Evolutionary conservation across 2,329 filamentous ascomycete genomes (phyloP), one percentile per base, ranked within the genome.

Genomic region (Polytolypa hystricis): DNA sequence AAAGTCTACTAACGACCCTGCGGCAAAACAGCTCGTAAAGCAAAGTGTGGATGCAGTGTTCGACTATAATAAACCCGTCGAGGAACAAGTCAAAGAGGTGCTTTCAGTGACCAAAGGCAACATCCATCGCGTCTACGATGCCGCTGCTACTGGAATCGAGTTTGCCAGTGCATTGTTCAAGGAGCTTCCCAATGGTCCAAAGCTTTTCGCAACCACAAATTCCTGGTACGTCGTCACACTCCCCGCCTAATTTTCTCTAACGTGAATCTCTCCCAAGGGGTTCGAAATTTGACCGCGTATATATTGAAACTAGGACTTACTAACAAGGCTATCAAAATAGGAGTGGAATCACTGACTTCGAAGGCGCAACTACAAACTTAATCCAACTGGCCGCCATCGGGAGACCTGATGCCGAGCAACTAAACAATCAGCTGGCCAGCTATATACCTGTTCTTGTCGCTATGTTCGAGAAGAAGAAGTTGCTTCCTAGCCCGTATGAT

Each of bases 31-130:
- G 50, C 38, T 49, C 8, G 42, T 60, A 31, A 50, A 50, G 30
- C 31, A 55, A 33, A 53, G 52, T 30, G 54, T 53, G 25, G 42
- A 46, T 20, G 44, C 45, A 2, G 41, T 38, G 7, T 47, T 60
- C 39, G 51, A 58, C 42, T 58, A 57, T 42, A 56, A 56, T 41
- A 40, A 40, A 7, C 15, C 50, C 4, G 30, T 51, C 9, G 33
- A 42, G 3, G 49, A 54, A 5, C 47, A 56, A 28, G 47, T 58
- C 28, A 44, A 47, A 16, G 36, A 46, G 5, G 39, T 56, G 14
- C 41, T 51, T 17, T 23, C 28, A 2, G 38, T 51, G 20, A 60
- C 55, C 6, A 42, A 41, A 11, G 51, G 49, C 20, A 47, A 50
- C 8, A 37, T 55, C 7, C 42, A 44, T 33, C 44, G 47, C 4